These are phyloP conservation scores for Croton laevigatus DNA, from an alignment of 441 rosid species.

Conservation along the genomic window DNA sequence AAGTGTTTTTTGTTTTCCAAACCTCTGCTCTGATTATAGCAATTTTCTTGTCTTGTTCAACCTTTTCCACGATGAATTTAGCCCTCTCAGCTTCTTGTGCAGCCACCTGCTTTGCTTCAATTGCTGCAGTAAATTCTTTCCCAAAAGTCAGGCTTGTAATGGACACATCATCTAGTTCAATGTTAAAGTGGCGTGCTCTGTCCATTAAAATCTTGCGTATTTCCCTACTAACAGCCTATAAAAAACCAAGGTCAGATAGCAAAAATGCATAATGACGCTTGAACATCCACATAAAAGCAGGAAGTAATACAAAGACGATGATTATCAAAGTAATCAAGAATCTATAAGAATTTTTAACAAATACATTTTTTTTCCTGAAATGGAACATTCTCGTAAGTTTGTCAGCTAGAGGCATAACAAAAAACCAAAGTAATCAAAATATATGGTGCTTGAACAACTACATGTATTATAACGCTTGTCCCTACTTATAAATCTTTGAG, in stretches of 20 bases:
- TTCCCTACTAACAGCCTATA: conserved; percentile 68
- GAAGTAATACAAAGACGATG: too few species aligned
- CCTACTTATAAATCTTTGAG: background rate
- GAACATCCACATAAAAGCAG: background rate
- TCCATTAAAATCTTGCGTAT: conserved; percentile 69
- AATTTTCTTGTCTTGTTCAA: conserved; percentile 82
- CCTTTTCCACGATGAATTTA: conserved; percentile 74
- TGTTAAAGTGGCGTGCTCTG: conserved; percentile 61
- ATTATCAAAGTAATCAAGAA: too few species aligned
- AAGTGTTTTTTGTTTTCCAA: conserved; percentile 1
- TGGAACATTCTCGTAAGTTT: too few species aligned
- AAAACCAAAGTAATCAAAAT: too few species aligned
- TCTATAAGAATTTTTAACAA: too few species aligned
- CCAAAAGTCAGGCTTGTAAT: conserved; percentile 79
- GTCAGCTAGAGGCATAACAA: too few species aligned
- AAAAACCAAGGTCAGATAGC: background rate
- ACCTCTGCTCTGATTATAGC: conserved; percentile 88
- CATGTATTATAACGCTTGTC: too few species aligned
- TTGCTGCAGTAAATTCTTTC: conserved; percentile 77
- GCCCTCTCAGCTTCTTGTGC: conserved; percentile 94
- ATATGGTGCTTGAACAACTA: too few species aligned
- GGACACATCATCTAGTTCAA: conserved; percentile 80
- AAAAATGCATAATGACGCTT: background rate
- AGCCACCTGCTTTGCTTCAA: conserved; percentile 85
- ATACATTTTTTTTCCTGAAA: too few species aligned